Evolutionary conservation across 768 basidiomycete genomes (phyloP).

Genomic region (Mycena polygramma): DNA sequence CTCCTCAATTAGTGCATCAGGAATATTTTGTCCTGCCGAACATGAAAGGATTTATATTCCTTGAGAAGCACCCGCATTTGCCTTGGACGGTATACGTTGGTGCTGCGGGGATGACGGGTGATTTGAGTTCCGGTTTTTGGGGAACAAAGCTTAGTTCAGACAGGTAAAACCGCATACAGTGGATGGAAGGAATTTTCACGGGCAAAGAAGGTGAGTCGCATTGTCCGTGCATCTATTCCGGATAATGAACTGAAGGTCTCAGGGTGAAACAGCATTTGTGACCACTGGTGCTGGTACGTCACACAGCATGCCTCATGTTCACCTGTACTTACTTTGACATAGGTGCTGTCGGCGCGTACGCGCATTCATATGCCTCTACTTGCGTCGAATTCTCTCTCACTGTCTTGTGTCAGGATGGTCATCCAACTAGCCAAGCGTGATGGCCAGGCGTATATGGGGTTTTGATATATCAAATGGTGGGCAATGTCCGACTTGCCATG

Average conservation of each 20-base stretch:
- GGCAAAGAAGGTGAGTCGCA: slow-evolving; percentile 24
- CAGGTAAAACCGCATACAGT: slow-evolving; percentile 45
- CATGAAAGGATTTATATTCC: neutral
- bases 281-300: slow-evolving; percentile 2
- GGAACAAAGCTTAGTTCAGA: too few species aligned
- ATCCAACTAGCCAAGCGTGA: slow-evolving; percentile 66
- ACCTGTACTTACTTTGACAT: too few species aligned
- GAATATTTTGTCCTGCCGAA: slow-evolving; percentile 7
- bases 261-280: slow-evolving; percentile 15
- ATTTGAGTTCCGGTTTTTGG: slow-evolving; percentile 13
- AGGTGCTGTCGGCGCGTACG: slow-evolving; percentile 18
- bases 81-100: slow-evolving; percentile 54
- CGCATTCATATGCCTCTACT: neutral
- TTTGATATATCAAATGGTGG: too few species aligned
- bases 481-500: too few species aligned
- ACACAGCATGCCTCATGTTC: too few species aligned
- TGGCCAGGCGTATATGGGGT: too few species aligned
- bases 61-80: slow-evolving; percentile 3
- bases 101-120: slow-evolving; percentile 67
- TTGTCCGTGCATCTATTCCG: neutral
- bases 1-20: slow-evolving; percentile 13
- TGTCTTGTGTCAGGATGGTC: slow-evolving; percentile 49
- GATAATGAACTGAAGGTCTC: too few species aligned
- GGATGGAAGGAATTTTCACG: slow-evolving; percentile 42
- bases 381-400: neutral